These are phyloP conservation scores for Pyrenochaeta sp. DNA, from an alignment of 2,329 filamentous ascomycete species.

Conservation along the genomic window DNA sequence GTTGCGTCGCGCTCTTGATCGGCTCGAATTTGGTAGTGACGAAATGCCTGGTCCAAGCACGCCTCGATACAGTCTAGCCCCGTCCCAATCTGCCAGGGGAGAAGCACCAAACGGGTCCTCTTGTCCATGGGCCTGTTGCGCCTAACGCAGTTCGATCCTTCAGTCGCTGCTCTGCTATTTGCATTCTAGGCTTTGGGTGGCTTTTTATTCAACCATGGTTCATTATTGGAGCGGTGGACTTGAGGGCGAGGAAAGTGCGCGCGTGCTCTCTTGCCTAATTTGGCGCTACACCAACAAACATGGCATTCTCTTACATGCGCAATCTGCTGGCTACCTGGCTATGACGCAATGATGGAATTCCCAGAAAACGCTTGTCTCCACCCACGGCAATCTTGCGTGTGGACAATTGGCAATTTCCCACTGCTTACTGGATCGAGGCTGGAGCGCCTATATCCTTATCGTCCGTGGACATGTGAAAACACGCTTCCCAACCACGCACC, in stretches of 20 bases:
- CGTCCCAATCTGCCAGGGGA: background rate
- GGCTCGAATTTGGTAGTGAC: background rate
- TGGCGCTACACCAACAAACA: background rate
- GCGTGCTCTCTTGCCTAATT: conserved; percentile 4
- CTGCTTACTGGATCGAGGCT: no score
- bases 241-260: background rate
- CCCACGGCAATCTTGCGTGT: background rate
- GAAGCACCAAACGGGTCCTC: background rate
- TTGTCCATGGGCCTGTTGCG: background rate
- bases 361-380: background rate
- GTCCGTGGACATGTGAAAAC: no score
- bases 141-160: background rate
- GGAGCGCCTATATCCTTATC: no score
- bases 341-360: background rate
- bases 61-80: background rate
- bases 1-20: background rate
- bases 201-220: no score
- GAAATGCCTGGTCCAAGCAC: background rate
- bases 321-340: background rate
- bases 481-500: no score
- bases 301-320: background rate
- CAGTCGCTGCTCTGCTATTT: no score
- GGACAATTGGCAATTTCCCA: no score
- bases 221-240: no score
- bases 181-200: no score